Evolutionary conservation across 148 eudicot genomes (phyloP).

Genomic region (Hydrangea macrophylla): DNA sequence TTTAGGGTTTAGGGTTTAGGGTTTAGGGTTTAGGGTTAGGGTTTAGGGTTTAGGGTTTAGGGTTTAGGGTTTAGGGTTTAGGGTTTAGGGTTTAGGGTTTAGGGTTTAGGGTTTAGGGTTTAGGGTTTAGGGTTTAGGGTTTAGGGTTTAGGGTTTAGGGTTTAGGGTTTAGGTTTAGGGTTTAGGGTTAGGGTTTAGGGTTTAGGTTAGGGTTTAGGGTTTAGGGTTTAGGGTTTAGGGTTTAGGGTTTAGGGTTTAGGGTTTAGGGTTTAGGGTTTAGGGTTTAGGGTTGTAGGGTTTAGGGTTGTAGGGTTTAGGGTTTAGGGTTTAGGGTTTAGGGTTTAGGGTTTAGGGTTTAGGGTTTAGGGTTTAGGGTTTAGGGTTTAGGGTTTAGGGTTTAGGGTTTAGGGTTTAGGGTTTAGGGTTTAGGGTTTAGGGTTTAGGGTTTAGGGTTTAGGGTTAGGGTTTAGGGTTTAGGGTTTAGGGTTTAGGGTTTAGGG

Average conservation of each 20-base stretch:
- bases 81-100: neutral
- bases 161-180: neutral
- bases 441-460: conserved; percentile 32
- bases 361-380: conserved; percentile 12
- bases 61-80: neutral
- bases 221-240: conserved; percentile 1
- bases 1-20: neutral
- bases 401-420: conserved; percentile 18
- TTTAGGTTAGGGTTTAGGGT: neutral
- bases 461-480: too few species aligned
- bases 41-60: neutral
- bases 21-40: neutral
- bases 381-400: conserved; percentile 20
- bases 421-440: conserved; percentile 26
- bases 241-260: conserved; percentile 2
- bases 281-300: neutral
- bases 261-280: conserved; percentile 5
- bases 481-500: conserved; percentile 28
- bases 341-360: neutral
- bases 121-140: neutral
- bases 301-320: neutral
- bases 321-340: neutral
- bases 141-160: neutral
- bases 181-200: neutral
- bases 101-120: neutral